Base-by-base conservation (phyloP, 2,329 filamentous ascomycete species). In the Pyrenophora teres region DNA sequence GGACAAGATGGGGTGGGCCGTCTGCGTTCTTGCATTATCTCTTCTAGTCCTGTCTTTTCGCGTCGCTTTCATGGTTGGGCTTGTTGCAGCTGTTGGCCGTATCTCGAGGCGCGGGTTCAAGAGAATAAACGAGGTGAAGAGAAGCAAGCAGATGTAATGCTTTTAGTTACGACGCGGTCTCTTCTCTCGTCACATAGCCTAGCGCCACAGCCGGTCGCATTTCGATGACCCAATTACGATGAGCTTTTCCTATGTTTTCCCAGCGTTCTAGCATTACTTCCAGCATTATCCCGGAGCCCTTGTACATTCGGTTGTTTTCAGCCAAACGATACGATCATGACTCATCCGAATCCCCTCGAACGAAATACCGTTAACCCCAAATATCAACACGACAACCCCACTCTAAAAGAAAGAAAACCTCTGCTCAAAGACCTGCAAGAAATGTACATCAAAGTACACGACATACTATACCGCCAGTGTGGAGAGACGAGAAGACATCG, bases 1-100 rank as follows among this genome's bases (percentile, higher is more conserved):
- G 66, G 67, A 72, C 71, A 66, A 62, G 69, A 70, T 62, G 69
- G 71, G 71, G 69, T 74, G 71, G 69, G 70, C 71, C 68, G 67
- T 71, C 63, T 57, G 67, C 65, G 71, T 74, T 70, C 67, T 69
- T 65, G 68, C 68, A 37, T 67, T 67, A 45, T 69, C 43, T 65
- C 33, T 71, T 62, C 46, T 65, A 49, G 39, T 65, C 40, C 46
- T 67, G 44, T 66, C 56, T 51, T 54, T 68, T 50, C 65, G 57
- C 52, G 63, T 68, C 57, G 62, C 64, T 50, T 61, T 65, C 46
- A 46, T 63, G 57, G 46, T 56, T 40, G 50, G 50, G 25, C 25
- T 53, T 19, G 31, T 50, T 31, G 50, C 31, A 36, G 50, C 50
- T 37, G 50, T 53, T 43, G 50, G 35, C 33, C 50, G 50, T 16